Percentiles rank a stretch among this genome's conserved stretches.
These are phyloP conservation scores for Bertia moriformis DNA, from an alignment of 2,329 filamentous ascomycete species.

Conservation along the genomic window DNA sequence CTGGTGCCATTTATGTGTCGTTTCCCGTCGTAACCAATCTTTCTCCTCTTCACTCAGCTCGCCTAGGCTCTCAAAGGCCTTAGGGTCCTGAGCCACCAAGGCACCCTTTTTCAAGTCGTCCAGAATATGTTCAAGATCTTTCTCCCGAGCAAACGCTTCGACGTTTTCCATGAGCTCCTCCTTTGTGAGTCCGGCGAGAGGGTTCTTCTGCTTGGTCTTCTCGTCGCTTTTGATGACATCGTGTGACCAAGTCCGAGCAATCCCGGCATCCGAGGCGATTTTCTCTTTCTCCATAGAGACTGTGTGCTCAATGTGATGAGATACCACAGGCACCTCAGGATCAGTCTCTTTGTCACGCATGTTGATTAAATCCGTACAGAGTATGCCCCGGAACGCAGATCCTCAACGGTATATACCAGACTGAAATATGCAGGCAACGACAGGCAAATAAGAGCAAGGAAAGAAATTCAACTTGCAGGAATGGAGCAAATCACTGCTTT, in stretches of 20 bases:
- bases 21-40: constrained; percentile 22
- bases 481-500: no score
- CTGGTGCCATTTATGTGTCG: constrained; percentile 31
- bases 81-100: constrained; percentile 32
- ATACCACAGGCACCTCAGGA: neutral
- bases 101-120: constrained; percentile 34
- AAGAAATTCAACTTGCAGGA: no score
- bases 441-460: no score
- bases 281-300: neutral
- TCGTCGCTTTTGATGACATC: neutral
- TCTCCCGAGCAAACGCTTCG: constrained; percentile 32
- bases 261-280: neutral
- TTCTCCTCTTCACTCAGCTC: constrained; percentile 28
- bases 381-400: no score
- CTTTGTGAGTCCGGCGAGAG: constrained; percentile 33
- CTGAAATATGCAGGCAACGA: no score
- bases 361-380: no score
- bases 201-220: constrained; percentile 19
- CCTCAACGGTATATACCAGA: no score
- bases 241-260: neutral
- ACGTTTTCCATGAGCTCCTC: constrained; percentile 37
- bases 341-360: neutral
- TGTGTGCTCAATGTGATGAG: neutral
- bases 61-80: constrained; percentile 27
- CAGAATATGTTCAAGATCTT: constrained; percentile 28